Base-by-base conservation (phyloP, 2,329 filamentous ascomycete genomes). In the Hymenoscyphus salicellus region DNA sequence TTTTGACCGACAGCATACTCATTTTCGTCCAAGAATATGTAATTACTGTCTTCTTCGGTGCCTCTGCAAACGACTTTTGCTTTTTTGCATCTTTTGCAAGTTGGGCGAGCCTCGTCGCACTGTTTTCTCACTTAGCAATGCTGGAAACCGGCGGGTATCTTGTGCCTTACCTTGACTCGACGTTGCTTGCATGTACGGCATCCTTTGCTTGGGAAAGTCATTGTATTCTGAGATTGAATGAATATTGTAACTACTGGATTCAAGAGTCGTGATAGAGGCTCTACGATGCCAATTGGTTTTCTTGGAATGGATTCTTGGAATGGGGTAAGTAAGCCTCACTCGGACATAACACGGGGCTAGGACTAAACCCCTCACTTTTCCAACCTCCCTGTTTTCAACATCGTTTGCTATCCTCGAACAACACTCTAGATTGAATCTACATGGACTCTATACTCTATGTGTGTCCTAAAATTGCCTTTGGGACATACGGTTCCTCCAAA, bases 401-500 rank as follows among this genome's bases (percentile, higher is more conserved):
- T 16, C 46, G 23, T 14, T 49, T 26, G 8, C 46, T 49, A 26
- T 49, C 7, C 46, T 23, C 11, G 4, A 11, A 10, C 23, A n/a
- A 23, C 8, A 46, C n/a, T n/a, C n/a, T n/a, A 46, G 7, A 46
- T 46, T 20, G n/a, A 23, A n/a, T 46, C 3, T 10, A 46, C n/a
- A 20, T 14, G 4, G 8, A 14, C 2, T 11, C 46, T 14, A 26
- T 3, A 23, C 46, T 14, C 20, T 49, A 49, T 3, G 6, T 49
- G 46, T 68, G 70, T 17, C 77, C 77, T 5, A 56, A 30, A 59
- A 78, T 66, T n/a, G 65, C 62, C 74, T 81, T 81, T 1, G 80
- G 78, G 36, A 78, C 55, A 73, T 85, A 85, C 14, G 77, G 76
- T 72, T 84, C 82, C 72, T 84, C 82, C 63, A 85, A 68, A 70